These are phyloP conservation scores for Paecilomyces sp. DNA, from an alignment of 2,329 filamentous ascomycete species.

Conservation along the genomic window DNA sequence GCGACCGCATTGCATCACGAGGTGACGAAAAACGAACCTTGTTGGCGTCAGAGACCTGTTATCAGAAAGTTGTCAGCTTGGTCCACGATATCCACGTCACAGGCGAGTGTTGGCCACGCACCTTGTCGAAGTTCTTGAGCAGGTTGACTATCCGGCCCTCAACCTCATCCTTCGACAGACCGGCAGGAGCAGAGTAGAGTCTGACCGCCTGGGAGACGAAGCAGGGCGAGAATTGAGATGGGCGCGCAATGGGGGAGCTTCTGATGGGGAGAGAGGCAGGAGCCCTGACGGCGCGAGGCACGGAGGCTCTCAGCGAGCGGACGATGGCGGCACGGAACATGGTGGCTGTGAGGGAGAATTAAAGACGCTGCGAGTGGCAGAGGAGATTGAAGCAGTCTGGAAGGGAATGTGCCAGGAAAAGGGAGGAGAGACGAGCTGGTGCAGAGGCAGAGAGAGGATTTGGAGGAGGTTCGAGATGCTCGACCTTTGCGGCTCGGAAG, in stretches of 20 bases:
- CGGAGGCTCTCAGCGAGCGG: conserved; percentile 60
- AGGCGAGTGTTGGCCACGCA: conserved; percentile 35
- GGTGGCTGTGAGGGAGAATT: conserved; percentile 27
- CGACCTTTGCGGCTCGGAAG: conserved; percentile 22
- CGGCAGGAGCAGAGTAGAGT: conserved; percentile 78
- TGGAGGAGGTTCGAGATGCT: conserved; percentile 6
- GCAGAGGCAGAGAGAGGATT: conserved; percentile 12
- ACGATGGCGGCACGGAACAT: conserved; percentile 90
- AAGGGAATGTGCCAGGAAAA: conserved; percentile 1
- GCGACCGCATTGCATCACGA: background rate
- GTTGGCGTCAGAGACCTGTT: conserved; percentile 31
- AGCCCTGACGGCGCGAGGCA: conserved; percentile 45
- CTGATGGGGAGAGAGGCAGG: conserved; percentile 54
- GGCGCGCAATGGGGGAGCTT: conserved; percentile 55
- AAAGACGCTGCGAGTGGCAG: conserved; percentile 3
- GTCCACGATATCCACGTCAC: conserved; percentile 41
- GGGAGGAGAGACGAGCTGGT: conserved; percentile 5
- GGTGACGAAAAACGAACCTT: conserved; percentile 21
- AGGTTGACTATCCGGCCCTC: conserved; percentile 88
- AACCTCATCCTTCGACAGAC: conserved; percentile 75
- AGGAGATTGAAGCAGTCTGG: conserved; percentile 3
- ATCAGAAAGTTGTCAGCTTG: conserved; percentile 2
- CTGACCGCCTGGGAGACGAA: conserved; percentile 63
- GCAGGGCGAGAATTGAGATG: conserved; percentile 54
- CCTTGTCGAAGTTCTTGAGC: conserved; percentile 96